Evolutionary conservation across 805 yeast genomes (phyloP), one percentile per base, ranked within the genome.

Genomic region (Spathaspora boniae): DNA sequence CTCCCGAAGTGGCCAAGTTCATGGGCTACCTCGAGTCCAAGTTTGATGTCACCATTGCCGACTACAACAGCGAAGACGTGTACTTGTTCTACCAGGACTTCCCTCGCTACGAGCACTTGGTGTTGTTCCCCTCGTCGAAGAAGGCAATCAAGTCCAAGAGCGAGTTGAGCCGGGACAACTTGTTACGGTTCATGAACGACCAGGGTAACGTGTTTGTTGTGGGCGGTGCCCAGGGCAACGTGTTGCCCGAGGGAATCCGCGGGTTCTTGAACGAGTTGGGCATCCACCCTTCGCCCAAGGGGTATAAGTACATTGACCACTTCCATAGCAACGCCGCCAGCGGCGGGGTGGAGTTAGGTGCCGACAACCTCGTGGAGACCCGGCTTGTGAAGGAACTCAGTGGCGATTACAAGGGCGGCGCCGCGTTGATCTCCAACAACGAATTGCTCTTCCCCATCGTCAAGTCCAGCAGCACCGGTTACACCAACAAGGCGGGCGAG

Each of bases 271-370:
- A 79, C 50, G 87, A 89, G 54, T 61, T 89, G 45, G 98, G 96
- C 21, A 80, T 93, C 34, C 76, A 69, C 50, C 85, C 96, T 39
- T 74, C 93, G 32, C 94, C 96, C 40, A 83, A 78, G 53, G 81
- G 78, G 33, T 79, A 76, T 55, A 57, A 65, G 36, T 62, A 82
- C 29, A 56, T 70, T 6, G 95, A 88, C 57, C 81, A 83, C 56
- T 86, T 86, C 62, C 53, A 58, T 39, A 47, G 50, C 18, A 58
- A 48, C 14, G 17, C 21, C 5, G 9, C 9, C 8, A 50, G 49
- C 15, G 50, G 46, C 22, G 46, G 43, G 36, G 42, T 76, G 56
- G 46, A 51, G 51, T 44, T 59, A 21, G 51, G 58, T 9, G 39
- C 48, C 12, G 53, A 56, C 23, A 65, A 71, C 40, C 41, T 31